Evolutionary conservation across 192 early-diverging fungal genomes (phyloP), one percentile per base, ranked within the genome.

Genomic region (Rhizophagus clarus): DNA sequence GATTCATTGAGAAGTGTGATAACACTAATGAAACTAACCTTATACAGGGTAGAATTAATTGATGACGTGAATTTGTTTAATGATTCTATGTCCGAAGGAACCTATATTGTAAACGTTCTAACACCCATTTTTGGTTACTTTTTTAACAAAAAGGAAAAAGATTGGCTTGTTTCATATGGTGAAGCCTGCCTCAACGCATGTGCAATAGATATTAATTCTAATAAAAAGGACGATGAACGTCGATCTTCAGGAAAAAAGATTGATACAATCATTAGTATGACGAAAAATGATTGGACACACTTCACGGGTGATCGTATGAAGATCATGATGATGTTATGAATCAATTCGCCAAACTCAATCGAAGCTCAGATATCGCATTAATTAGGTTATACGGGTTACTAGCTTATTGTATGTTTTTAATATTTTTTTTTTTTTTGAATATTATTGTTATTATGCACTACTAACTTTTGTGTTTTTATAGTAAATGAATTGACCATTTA

Each of bases 401-500:
- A 40, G 26, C 26, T 9, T 76, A 61, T 76, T 76, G 61, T 76
- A 76, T 60, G 74, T 76, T 76, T 40, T 76, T 8, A 62, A 34
- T 76, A 62, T 14, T 31, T 29, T 76, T 76, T 29, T 14, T 12
- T 24, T 28, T 34, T 1, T 34, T n/a, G n/a, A 15, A 31, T 42
- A 68, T 76, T 37, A 4, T 76, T 62, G 24, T 76, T 76, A 76
- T 76, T 24, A 62, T 76, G 74, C 61, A 37, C 11, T 76, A 40
- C 60, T 76, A 76, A 76, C 20, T 63, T n/a, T 42, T 62, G 60
- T 22, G 74, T 28, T 34, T 76, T 9, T 60, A 76, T 24, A 76
- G 74, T 76, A 76, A 60, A 76, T 62, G 51, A 76, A 24, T 28
- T 76, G 12, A 76, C 22, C 34, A 62, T 76, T n/a, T 76, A 76